These are phyloP conservation scores for Pelargonium cotyledonis DNA, from an alignment of 441 rosid genomes.

Conservation along the genomic window DNA sequence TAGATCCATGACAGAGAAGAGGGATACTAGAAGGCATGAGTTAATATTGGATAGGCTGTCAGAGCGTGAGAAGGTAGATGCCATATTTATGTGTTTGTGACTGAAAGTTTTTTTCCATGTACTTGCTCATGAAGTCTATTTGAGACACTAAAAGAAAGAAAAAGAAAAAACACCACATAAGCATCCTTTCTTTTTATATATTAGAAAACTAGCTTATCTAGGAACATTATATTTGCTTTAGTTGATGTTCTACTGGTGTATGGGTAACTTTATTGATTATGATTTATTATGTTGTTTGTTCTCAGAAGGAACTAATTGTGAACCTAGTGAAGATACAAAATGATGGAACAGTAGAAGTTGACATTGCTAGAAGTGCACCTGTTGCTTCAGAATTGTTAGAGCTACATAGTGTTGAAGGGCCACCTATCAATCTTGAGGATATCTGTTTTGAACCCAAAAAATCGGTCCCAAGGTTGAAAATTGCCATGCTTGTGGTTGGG, in stretches of 20 bases:
- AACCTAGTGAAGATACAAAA: slow-evolving; percentile 86
- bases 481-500: slow-evolving; percentile 88
- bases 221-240: neutral
- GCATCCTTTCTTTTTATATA: neutral
- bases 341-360: slow-evolving; percentile 93
- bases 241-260: neutral
- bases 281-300: slow-evolving; percentile 18
- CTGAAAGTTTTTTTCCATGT: slow-evolving; percentile 9
- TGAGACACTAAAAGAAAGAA: neutral
- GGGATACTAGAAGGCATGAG: slow-evolving; percentile 38
- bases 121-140: slow-evolving; percentile 3
- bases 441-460: slow-evolving; percentile 35
- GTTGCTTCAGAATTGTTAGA: slow-evolving; percentile 79
- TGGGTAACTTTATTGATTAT: slow-evolving; percentile 12
- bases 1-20: slow-evolving; percentile 70
- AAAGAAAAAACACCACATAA: no score
- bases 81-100: slow-evolving; percentile 14
- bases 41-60: slow-evolving; percentile 65
- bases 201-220: neutral
- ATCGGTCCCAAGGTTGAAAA: slow-evolving; percentile 67
- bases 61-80: slow-evolving; percentile 68
- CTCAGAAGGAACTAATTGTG: slow-evolving; percentile 73
- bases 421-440: slow-evolving; percentile 36
- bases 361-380: slow-evolving; percentile 51
- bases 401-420: slow-evolving; percentile 50